phyloP scores from a whole-genome alignment of 768 basidiomycete species.

The Leccinum disarticulatum region DNA sequence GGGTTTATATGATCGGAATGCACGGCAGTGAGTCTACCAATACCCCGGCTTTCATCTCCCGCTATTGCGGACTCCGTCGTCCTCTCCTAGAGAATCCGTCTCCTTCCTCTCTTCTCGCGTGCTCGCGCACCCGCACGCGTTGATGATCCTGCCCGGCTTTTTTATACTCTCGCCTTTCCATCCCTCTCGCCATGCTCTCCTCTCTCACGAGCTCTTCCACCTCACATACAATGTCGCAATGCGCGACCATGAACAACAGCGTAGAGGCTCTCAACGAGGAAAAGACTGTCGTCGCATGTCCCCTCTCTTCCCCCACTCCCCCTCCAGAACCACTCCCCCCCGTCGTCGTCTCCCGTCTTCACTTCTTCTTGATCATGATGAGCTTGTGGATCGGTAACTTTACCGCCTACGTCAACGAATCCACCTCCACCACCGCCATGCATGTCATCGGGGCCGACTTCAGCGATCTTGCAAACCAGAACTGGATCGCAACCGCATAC shows the following conservation, averaged over 20 bases:
- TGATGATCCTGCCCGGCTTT: slow-evolving; percentile 14
- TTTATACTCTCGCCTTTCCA: slow-evolving; percentile 18
- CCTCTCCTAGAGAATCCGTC: slow-evolving; percentile 3
- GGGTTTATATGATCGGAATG: slow-evolving; percentile 31
- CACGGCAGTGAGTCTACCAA: slow-evolving; percentile 2
- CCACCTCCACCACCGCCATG: slow-evolving; percentile 37
- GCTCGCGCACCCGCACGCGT: slow-evolving; percentile 7
- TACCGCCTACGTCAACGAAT: slow-evolving; percentile 37
- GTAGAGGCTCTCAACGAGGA: slow-evolving; percentile 25
- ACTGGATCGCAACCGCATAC: slow-evolving; percentile 37
- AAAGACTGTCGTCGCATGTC: slow-evolving; percentile 17
- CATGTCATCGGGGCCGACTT: slow-evolving; percentile 35
- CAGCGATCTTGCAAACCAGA: slow-evolving; percentile 31
- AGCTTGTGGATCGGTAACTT: slow-evolving; percentile 37
- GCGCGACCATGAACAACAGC: slow-evolving; percentile 32
- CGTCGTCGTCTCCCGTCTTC: slow-evolving; percentile 28
- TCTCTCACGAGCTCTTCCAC: slow-evolving; percentile 30
- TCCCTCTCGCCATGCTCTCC: slow-evolving; percentile 3
- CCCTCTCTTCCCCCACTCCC: slow-evolving; percentile 1
- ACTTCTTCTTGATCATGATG: slow-evolving; percentile 35
- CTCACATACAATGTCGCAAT: slow-evolving; percentile 31
- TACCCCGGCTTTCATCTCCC: slow-evolving; percentile 10
- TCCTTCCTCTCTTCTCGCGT: slow-evolving; percentile 16
- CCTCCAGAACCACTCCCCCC: slow-evolving; percentile 9
- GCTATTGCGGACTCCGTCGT: slow-evolving; percentile 11